A percentile compares a stretch with the other conserved stretches of the same genome.
phyloP scores from a whole-genome alignment of 225 moss, liverwort and hornwort species.

The Ulota crispa region DNA sequence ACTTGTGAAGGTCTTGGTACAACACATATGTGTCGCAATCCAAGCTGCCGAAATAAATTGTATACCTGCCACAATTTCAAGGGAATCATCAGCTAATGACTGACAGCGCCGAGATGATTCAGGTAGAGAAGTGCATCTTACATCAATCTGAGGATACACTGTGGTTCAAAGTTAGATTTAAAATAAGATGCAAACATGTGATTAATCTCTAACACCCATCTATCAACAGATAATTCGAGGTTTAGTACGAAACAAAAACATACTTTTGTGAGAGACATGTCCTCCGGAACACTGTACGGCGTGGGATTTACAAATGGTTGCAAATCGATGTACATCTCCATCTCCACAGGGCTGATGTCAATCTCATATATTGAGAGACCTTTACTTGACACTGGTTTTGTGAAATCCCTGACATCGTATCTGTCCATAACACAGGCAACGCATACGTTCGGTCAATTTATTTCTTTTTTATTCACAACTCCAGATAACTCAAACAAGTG shows the following conservation, averaged over 20 bases:
- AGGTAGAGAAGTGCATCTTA: background rate
- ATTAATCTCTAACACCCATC: slow-evolving; percentile 4
- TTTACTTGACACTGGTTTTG: slow-evolving; percentile 98
- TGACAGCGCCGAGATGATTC: slow-evolving; percentile 4
- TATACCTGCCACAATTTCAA: slow-evolving; percentile 62
- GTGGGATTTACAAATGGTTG: slow-evolving; percentile 96
- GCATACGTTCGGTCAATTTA: background rate
- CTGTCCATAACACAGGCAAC: slow-evolving; percentile 37
- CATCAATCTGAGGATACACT: slow-evolving; percentile 13
- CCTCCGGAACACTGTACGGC: slow-evolving; percentile 93
- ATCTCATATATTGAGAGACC: slow-evolving; percentile 83
- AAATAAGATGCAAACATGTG: background rate
- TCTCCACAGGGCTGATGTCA: slow-evolving; percentile 76
- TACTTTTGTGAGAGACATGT: slow-evolving; percentile 97
- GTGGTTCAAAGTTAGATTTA: background rate
- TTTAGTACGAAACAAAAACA: slow-evolving; percentile 14
- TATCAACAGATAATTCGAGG: background rate
- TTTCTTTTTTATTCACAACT: background rate
- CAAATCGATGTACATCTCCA: slow-evolving; percentile 94
- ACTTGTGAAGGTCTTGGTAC: slow-evolving; percentile 88
- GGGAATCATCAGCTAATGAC: slow-evolving; percentile 2
- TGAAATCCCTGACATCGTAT: slow-evolving; percentile 89
- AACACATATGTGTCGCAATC: slow-evolving; percentile 95
- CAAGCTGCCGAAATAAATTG: slow-evolving; percentile 98
- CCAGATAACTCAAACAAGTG: background rate